These are phyloP conservation scores for Vanrija sp. DNA, from an alignment of 1,284 basidiomycete genomes.

Conservation along the genomic window DNA sequence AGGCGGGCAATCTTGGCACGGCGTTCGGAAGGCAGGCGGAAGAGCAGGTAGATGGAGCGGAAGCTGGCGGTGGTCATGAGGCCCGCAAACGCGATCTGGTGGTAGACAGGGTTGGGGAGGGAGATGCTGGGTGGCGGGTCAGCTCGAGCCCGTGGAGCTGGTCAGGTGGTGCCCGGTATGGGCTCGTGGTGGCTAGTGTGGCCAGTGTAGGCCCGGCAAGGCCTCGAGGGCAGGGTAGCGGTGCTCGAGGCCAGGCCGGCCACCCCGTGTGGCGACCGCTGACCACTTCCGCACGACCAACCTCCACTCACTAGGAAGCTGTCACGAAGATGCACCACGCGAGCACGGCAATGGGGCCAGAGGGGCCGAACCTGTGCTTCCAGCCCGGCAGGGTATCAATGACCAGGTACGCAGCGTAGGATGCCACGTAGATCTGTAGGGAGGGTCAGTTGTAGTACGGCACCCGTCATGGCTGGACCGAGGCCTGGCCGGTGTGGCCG, in stretches of 20 bases:
- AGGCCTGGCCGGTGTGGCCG: too few relatives aligned
- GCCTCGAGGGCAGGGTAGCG: too few relatives aligned
- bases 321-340: slow-evolving; percentile 43
- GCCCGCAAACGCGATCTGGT: slow-evolving; percentile 53
- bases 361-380: slow-evolving; percentile 31
- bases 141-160: too few relatives aligned
- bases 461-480: background rate
- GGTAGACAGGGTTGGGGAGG: slow-evolving; percentile 55
- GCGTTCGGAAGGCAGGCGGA: slow-evolving; percentile 22
- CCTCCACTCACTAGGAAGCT: slow-evolving; percentile 45
- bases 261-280: too few relatives aligned
- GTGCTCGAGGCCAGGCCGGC: too few relatives aligned
- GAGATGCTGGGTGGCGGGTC: slow-evolving; percentile 36
- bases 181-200: too few relatives aligned
- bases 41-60: slow-evolving; percentile 39
- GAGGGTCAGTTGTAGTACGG: background rate
- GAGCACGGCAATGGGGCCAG: slow-evolving; percentile 30
- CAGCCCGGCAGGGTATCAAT: slow-evolving; percentile 41
- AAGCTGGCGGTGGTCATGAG: slow-evolving; percentile 44
- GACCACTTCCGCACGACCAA: background rate
- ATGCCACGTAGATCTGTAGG: slow-evolving; percentile 43
- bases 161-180: too few relatives aligned
- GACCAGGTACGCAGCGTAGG: slow-evolving; percentile 39
- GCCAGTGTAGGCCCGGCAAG: too few relatives aligned
- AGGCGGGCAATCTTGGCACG: slow-evolving; percentile 28